Conservation (phyloP, 306 rosid species). For the Luffa acutangula region DNA sequence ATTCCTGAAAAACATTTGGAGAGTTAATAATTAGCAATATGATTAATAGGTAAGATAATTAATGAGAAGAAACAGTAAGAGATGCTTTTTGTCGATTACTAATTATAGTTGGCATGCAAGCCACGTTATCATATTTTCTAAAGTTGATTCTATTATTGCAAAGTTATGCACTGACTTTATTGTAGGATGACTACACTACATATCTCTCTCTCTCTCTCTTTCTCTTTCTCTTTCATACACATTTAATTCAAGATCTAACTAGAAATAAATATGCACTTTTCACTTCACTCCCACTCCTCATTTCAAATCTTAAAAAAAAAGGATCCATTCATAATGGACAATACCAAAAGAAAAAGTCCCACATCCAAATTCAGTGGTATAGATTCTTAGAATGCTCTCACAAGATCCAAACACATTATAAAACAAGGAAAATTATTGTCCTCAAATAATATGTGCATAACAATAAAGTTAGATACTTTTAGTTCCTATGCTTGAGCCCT, state of each 20-base stretch:
- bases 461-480: neutral
- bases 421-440: no score
- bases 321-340: neutral
- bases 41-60: neutral
- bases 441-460: no score
- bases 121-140: neutral
- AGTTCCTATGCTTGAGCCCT: neutral
- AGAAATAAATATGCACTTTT: neutral
- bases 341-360: neutral
- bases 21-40: neutral
- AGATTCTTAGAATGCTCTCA: neutral
- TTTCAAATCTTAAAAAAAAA: neutral
- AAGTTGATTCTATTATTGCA: neutral
- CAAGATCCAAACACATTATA: neutral
- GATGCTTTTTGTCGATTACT: neutral
- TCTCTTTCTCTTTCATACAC: neutral
- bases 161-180: neutral
- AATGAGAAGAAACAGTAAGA: neutral
- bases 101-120: neutral
- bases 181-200: neutral
- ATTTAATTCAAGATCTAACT: neutral
- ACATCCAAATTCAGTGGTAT: no score
- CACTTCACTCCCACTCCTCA: neutral
- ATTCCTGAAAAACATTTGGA: neutral
- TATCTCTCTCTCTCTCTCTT: neutral